Conservation (phyloP, 345 rosid genomes). For the Linum trigynum region DNA sequence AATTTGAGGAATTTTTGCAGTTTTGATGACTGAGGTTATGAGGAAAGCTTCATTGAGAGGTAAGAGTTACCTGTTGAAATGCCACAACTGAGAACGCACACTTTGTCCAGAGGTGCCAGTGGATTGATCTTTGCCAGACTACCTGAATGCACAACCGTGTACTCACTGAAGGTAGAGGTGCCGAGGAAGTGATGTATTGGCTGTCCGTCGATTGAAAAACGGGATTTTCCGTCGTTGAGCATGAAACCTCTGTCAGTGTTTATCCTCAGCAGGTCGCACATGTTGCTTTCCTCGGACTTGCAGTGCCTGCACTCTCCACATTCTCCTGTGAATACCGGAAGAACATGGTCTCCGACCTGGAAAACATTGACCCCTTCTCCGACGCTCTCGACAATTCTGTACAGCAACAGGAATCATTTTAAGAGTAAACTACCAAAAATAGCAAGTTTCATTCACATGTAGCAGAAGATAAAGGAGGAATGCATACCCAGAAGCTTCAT, state of each 20-base stretch:
- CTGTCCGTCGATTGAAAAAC: slow-evolving; percentile 62
- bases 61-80: slow-evolving; percentile 46
- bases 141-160: slow-evolving; percentile 76
- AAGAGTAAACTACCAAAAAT: too few species aligned
- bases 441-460: too few species aligned
- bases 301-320: slow-evolving; percentile 67
- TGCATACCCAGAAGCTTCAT: slow-evolving; percentile 73
- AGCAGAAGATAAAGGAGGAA: too few species aligned
- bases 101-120: slow-evolving; percentile 73
- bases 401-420: too few species aligned
- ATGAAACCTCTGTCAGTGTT: slow-evolving; percentile 55
- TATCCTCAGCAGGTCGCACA: slow-evolving; percentile 80
- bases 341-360: slow-evolving; percentile 64
- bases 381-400: slow-evolving; percentile 70
- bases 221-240: slow-evolving; percentile 56
- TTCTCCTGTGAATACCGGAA: slow-evolving; percentile 74
- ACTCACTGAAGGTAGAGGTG: slow-evolving; percentile 71
- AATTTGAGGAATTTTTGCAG: background rate
- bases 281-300: slow-evolving; percentile 66
- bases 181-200: slow-evolving; percentile 70
- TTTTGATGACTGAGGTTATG: background rate
- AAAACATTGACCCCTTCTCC: slow-evolving; percentile 77
- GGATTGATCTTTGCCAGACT: slow-evolving; percentile 68
- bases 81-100: slow-evolving; percentile 68
- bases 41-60: too few species aligned